Evolutionary conservation across 2,329 filamentous ascomycete species (phyloP).

Genomic region (Trichoderma sp.): DNA sequence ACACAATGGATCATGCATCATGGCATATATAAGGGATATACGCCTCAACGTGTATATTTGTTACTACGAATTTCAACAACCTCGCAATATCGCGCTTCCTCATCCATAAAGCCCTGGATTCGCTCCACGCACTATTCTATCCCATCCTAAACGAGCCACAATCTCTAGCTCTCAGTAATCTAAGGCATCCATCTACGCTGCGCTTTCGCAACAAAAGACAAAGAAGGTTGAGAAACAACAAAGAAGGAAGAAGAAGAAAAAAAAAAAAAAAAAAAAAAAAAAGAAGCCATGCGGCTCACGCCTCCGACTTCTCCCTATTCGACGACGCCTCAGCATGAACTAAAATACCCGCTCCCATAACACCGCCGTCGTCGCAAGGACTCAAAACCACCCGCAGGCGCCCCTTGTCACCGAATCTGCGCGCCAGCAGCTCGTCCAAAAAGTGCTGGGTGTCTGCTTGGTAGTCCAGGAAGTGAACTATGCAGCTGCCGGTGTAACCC

Average conservation of each 20-base stretch:
- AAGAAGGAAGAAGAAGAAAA: background rate
- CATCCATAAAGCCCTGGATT: background rate
- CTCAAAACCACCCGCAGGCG: slow-evolving; percentile 47
- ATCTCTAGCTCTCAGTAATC: background rate
- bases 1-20: background rate
- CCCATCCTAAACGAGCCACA: background rate
- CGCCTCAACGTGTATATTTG: background rate
- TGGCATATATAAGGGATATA: background rate
- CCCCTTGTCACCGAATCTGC: slow-evolving; percentile 27
- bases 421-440: slow-evolving; percentile 53
- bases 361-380: slow-evolving; percentile 60
- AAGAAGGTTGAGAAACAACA: background rate
- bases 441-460: slow-evolving; percentile 66
- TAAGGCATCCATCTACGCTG: background rate
- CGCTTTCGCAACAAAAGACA: background rate
- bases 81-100: background rate
- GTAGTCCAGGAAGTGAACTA: slow-evolving; percentile 75
- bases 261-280: background rate
- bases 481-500: slow-evolving; percentile 77
- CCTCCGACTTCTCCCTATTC: slow-evolving; percentile 32
- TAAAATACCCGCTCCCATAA: slow-evolving; percentile 59
- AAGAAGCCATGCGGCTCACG: background rate
- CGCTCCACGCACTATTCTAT: slow-evolving; percentile 5
- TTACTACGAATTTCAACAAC: background rate
- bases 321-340: slow-evolving; percentile 45